These are phyloP conservation scores for Ceratocystis diversiconidia DNA, from an alignment of 2,329 filamentous ascomycete species.

Conservation along the genomic window DNA sequence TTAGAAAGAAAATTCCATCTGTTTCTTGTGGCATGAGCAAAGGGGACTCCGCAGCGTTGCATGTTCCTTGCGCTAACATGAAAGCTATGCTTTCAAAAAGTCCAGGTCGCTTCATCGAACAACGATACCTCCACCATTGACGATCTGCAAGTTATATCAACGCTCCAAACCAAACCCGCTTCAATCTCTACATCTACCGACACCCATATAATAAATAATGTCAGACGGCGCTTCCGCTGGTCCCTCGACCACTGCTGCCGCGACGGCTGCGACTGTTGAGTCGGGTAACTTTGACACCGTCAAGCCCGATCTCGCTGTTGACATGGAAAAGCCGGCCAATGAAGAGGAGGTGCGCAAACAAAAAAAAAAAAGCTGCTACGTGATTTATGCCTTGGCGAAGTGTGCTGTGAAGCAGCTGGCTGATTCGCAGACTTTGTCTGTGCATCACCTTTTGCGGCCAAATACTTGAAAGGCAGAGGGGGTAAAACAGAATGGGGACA, in stretches of 20 bases:
- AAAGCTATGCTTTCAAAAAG: neutral
- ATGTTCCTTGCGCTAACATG: neutral
- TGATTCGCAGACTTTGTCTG: neutral
- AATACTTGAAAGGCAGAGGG: neutral
- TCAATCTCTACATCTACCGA: neutral
- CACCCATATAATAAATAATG: neutral
- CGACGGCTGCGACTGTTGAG: neutral
- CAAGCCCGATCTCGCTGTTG: neutral
- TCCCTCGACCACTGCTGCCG: neutral
- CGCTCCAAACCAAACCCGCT: neutral
- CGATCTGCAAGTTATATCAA: neutral
- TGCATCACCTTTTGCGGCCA: neutral
- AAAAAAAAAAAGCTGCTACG: neutral
- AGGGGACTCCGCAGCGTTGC: no score
- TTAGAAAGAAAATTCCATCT: neutral
- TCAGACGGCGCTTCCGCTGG: neutral
- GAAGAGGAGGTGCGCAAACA: conserved; percentile 15
- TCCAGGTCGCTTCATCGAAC: neutral
- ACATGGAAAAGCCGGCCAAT: conserved; percentile 1
- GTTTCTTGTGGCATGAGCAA: neutral
- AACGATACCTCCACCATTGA: neutral
- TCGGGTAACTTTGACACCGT: neutral
- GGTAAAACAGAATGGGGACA: neutral
- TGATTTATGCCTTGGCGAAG: neutral
- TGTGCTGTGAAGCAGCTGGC: neutral